These are phyloP conservation scores for Phytophthora pseudosyringae DNA, from an alignment of 352 stramenopile genomes.

Conservation along the genomic window DNA sequence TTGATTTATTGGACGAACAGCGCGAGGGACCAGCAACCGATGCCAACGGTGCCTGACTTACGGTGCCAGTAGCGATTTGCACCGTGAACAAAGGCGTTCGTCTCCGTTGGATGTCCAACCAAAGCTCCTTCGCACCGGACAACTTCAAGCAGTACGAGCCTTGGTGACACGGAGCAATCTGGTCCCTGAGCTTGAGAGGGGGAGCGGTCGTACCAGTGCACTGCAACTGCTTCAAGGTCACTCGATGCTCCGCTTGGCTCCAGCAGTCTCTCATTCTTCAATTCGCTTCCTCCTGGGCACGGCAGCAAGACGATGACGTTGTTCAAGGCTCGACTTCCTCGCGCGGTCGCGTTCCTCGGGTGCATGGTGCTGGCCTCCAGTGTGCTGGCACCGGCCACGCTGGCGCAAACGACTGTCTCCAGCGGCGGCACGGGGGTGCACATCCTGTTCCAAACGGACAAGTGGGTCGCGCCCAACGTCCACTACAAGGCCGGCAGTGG, in stretches of 20 bases:
- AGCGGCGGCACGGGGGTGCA: constrained; percentile 33
- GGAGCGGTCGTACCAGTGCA: background rate
- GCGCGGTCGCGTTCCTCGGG: constrained; percentile 6
- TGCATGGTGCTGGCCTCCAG: constrained; percentile 18
- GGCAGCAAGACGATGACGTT: constrained; percentile 19
- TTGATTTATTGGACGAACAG: constrained; percentile 23
- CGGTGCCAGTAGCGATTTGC: constrained; percentile 9
- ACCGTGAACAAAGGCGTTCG: constrained; percentile 22
- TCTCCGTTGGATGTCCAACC: background rate
- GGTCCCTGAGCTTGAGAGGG: too few species aligned
- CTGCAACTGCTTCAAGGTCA: background rate
- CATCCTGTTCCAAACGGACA: constrained; percentile 35
- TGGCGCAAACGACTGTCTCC: constrained; percentile 23
- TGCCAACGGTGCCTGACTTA: too few species aligned
- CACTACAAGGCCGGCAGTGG: constrained; percentile 44
- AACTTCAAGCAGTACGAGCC: constrained; percentile 19
- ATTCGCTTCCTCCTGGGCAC: constrained; percentile 22
- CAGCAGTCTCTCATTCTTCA: constrained; percentile 19
- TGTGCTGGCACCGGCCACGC: constrained; percentile 1
- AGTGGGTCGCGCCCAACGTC: constrained; percentile 43
- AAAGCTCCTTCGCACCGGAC: constrained; percentile 13
- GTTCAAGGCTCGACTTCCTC: constrained; percentile 20
- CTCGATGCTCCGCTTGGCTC: too few species aligned
- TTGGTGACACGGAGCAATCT: constrained; percentile 13
- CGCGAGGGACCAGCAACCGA: too few species aligned